Percentiles rank a stretch among this genome's conserved stretches.
These are phyloP conservation scores for Styphnolobium japonicum DNA, from an alignment of 306 rosid species.

Conservation along the genomic window DNA sequence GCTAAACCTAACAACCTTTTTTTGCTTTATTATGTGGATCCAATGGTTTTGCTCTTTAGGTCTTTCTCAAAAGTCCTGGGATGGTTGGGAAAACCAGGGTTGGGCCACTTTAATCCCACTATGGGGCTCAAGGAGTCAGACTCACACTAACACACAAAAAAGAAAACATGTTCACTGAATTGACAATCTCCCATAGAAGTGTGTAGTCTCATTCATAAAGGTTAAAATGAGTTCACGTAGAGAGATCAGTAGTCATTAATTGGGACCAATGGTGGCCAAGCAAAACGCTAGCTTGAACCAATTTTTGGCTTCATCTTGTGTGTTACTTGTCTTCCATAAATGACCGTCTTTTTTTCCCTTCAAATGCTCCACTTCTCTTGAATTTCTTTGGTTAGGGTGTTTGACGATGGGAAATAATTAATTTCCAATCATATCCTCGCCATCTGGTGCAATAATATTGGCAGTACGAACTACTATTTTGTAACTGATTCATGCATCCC, in stretches of 20 bases:
- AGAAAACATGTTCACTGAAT: background rate
- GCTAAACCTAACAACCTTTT: slow-evolving; percentile 40
- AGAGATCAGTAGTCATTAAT: slow-evolving; percentile 5
- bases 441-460: background rate
- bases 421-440: background rate
- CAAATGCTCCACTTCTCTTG: slow-evolving; percentile 8
- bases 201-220: slow-evolving; percentile 29
- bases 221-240: slow-evolving; percentile 24
- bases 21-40: slow-evolving; percentile 46
- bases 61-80: background rate
- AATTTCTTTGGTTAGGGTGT: slow-evolving; percentile 10
- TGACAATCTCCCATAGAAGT: slow-evolving; percentile 27
- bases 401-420: background rate
- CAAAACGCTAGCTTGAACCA: slow-evolving; percentile 18
- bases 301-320: slow-evolving; percentile 23
- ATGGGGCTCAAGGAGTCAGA: slow-evolving; percentile 29
- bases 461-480: background rate
- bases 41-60: slow-evolving; percentile 40
- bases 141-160: background rate
- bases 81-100: slow-evolving; percentile 7
- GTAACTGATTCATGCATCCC: background rate
- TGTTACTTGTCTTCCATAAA: slow-evolving; percentile 27
- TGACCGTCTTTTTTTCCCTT: background rate
- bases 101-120: slow-evolving; percentile 22
- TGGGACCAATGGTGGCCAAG: slow-evolving; percentile 50